Evolutionary conservation across 805 yeast species (phyloP), one percentile per base, ranked within the genome.

Genomic region (Phaffomyces opuntiae): DNA sequence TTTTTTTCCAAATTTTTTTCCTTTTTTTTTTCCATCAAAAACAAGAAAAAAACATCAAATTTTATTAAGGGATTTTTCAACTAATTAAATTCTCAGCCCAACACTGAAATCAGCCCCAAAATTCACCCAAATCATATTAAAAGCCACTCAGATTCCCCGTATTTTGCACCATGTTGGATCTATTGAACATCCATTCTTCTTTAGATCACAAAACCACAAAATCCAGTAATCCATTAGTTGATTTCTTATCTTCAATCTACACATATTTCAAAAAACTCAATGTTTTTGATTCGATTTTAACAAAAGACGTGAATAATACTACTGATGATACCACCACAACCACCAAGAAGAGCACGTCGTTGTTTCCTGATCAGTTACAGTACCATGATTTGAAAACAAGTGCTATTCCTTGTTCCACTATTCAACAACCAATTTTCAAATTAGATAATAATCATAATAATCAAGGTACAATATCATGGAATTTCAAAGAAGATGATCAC

Each of bases 401-500:
- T 3, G 59, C 61, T 0, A 49, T 50, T 2, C 52, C 62, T 39
- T 79, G 84, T 56, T 74, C 83, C 26, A 77, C 81, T 14, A 17
- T 29, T 11, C 69, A 71, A 16, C 54, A 66, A 42, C 67, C 76
- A 34, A 66, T 80, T 3, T 66, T 75, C 43, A 64, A 77, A 39
- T 60, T 75, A n/a, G 78, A 82, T 5, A 67, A 71, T 50, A 74
- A 72, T 53, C 62, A 59, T 14, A 67, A 70, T 32, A 21, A 21
- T 21, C 24, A 21, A 21, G 86, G 84, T 4, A 78, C 76, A 50
- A 69, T 79, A 14, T 80, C 76, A 46, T 80, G 83, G 78, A 70
- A 70, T 14, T 69, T 80, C 45, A 70, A 55, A 3, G 9, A 36
- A 9, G 16, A 17, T 16, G 16, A 39, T 31, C 21, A 29, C 13